Evolutionary conservation across 441 rosid genomes (phyloP).

Genomic region (Hura crepitans): DNA sequence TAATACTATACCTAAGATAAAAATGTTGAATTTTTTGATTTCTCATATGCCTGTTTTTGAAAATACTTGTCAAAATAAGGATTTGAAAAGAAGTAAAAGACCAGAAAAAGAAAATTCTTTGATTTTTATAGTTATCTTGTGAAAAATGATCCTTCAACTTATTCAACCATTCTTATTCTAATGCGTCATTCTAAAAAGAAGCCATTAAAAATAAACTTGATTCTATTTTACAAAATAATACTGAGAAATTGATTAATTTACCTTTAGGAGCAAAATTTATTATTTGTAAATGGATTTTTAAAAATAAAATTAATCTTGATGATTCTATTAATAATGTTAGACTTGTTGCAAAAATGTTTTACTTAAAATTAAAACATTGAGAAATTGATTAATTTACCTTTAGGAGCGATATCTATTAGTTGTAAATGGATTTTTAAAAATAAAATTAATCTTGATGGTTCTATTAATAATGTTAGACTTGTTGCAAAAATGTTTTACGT

Average conservation of each 20-base stretch:
- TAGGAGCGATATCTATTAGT: neutral
- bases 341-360: neutral
- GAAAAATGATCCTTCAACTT: neutral
- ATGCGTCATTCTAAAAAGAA: too few relatives aligned
- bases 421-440: neutral
- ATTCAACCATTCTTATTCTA: neutral
- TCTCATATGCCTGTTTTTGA: neutral
- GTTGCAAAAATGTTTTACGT: neutral
- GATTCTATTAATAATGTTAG: neutral
- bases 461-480: neutral
- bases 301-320: neutral
- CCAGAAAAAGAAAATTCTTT: neutral
- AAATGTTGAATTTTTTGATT: too few relatives aligned
- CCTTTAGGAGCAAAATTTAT: neutral
- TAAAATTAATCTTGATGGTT: neutral
- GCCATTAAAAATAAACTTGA: too few relatives aligned
- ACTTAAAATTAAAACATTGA: neutral
- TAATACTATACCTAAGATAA: too few relatives aligned
- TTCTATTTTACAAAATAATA: too few relatives aligned
- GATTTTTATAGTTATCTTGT: neutral
- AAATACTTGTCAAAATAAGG: too few relatives aligned
- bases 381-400: neutral
- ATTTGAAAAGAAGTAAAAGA: neutral
- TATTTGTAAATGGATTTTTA: neutral
- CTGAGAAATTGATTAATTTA: too few relatives aligned